Evolutionary conservation across 805 yeast species (phyloP), one percentile per base, ranked within the genome.

Genomic region (Starmerella floris): DNA sequence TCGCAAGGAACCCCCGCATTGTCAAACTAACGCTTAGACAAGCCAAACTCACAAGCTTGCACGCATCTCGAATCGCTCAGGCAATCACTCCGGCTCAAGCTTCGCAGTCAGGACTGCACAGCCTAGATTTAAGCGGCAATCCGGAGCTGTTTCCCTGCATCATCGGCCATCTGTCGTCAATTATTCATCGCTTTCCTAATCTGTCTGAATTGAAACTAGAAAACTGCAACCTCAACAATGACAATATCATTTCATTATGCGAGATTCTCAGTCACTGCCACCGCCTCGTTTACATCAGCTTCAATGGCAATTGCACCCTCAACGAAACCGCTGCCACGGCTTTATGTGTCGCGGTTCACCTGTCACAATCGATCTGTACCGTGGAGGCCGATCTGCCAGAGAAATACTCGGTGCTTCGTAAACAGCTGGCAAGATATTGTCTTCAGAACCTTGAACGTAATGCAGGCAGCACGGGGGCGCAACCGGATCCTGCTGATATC

Each of bases 51-150:
- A 20, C 50, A 1, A 35, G 37, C 30, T 11, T 23, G 3, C 52
- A 48, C 15, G 49, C 50, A 10, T 30, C 37, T 20, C 40, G 36
- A 23, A 10, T 42, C 26, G 41, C 25, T 20, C 17, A 35, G 6
- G 30, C 43, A 64, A 70, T 41, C 66, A 73, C 32, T 43, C 61
- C 41, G 53, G 79, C 45, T 69, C 77, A 43, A 65, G 70, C 43
- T 51, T 70, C 11, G 54, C 77, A 21, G 25, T 78, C 79, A 19
- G 64, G 68, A 36, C 66, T 87, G 49, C 72, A 73, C 51, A 83
- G 79, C 54, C 63, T 87, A 45, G 96, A 87, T 58, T 57, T 87
- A 41, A 79, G 91, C 40, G 73, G 76, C 48, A 74, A 83, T 55
- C 72, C 77, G 17, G 67, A 67, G 35, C 59, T 85, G 6, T 81